Conservation (phyloP, 306 rosid genomes). For the Citrullus amarus region DNA sequence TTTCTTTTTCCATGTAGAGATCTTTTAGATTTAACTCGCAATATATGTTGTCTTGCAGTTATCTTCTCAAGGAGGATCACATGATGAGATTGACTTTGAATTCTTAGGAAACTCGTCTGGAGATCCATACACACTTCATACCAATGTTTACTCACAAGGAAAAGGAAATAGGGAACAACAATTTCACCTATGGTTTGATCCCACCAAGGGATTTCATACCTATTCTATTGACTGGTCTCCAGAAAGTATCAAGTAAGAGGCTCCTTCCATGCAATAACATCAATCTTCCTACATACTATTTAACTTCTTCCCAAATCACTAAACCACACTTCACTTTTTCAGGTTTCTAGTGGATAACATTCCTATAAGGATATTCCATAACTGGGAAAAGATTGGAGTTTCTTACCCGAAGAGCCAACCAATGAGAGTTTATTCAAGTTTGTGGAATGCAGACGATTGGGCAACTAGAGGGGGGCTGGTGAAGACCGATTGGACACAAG, state of each 20-base stretch:
- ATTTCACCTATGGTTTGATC: conserved; percentile 39
- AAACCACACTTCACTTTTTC: background rate
- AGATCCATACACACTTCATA: conserved; percentile 33
- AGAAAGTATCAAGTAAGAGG: conserved; percentile 28
- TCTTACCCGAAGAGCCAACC: conserved; percentile 26
- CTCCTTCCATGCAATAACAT: background rate
- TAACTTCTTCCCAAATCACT: background rate
- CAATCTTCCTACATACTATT: background rate
- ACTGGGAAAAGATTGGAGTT: conserved; percentile 22
- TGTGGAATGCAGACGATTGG: conserved; percentile 45
- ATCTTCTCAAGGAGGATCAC: conserved; percentile 49
- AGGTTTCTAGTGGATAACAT: conserved; percentile 25
- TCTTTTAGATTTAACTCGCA: background rate
- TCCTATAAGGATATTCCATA: conserved; percentile 25
- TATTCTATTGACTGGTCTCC: conserved; percentile 30
- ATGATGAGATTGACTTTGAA: conserved; percentile 40
- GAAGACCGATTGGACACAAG: conserved; percentile 40
- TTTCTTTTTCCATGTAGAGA: background rate
- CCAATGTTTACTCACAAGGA: conserved; percentile 28
- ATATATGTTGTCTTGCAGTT: conserved; percentile 24
- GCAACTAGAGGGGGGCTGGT: conserved; percentile 35
- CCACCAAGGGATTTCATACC: conserved; percentile 31
- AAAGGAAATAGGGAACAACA: conserved; percentile 30
- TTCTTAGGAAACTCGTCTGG: conserved; percentile 32
- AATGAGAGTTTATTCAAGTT: conserved; percentile 30